phyloP scores from a whole-genome alignment of 169 alveolate species.

The Plasmodium gallinaceum region DNA sequence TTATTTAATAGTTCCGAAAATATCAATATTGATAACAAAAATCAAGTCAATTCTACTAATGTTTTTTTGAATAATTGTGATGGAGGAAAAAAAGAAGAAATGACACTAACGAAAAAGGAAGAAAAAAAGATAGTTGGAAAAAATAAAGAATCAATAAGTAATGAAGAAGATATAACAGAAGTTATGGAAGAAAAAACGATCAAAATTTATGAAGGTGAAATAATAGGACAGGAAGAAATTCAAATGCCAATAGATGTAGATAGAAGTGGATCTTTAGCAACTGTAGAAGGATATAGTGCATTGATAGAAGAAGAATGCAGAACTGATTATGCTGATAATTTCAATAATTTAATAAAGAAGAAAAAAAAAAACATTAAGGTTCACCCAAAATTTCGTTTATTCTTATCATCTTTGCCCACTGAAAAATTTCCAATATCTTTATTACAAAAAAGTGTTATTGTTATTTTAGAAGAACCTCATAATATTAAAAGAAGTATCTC shows the following conservation, averaged over 20 bases:
- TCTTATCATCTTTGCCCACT: constrained; percentile 95
- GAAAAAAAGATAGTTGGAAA: neutral
- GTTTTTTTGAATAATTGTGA: neutral
- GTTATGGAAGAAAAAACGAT: neutral
- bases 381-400: constrained; percentile 94
- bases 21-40: neutral
- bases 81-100: neutral
- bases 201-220: neutral
- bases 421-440: constrained; percentile 95
- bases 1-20: constrained; percentile 27
- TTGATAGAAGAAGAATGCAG: constrained; percentile 23
- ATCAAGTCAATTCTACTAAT: neutral
- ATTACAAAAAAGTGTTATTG: constrained; percentile 94
- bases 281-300: neutral
- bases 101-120: neutral
- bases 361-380: constrained; percentile 83
- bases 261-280: neutral
- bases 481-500: constrained; percentile 69
- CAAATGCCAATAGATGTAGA: neutral
- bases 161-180: neutral
- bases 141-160: neutral
- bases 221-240: neutral
- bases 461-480: constrained; percentile 95
- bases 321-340: neutral
- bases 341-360: constrained; percentile 50